Evolutionary conservation across 1,284 basidiomycete species (phyloP), one percentile per base, ranked within the genome.

Genomic region (Papiliotrema fonsecae): DNA sequence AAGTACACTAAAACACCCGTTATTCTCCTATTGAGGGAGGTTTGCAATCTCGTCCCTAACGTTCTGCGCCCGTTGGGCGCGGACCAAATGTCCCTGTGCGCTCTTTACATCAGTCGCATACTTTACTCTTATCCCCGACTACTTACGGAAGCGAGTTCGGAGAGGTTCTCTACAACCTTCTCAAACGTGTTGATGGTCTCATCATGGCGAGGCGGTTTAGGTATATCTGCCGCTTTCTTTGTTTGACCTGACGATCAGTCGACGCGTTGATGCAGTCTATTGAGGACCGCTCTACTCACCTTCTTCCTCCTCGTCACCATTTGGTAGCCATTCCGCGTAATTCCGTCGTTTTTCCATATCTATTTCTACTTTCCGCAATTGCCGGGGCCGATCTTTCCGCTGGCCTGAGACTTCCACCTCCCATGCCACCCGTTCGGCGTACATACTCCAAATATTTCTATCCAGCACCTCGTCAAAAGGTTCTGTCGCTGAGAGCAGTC

Each of bases 381-480:
- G 77, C 21, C 58, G 61, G 0, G 86, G 85, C 38, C 77, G 72
- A 31, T 74, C 77, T 42, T 82, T 79, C 47, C 86, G 77, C 51
- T 77, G 79, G 38, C 80, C 79, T 30, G 82, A 82, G 31, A 86
- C 77, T 36, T 80, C 78, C 49, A 81, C 81, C 58, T 86, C 81
- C 79, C 81, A 85, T 53, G 81, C 78, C 37, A 86, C 70, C 16
- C 81, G 74, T 50, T 85, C 84, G 45, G 82, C 79, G 38, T 82
- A 81, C 16, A 87, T 68, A 1, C 82, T 81, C 81, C 82, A 86
- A 39, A 87, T 82, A 30, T 79, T 78, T 47, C 85, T 75, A 62
- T 88, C 86, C 32, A 88, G 77, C 1, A 79, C 81, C 67, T 90
- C 87, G 62, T 90, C 87, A 62, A 88, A 90, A 5, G 81, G 78